These are phyloP conservation scores for Clavariopsis aquatica DNA, from an alignment of 495 filamentous ascomycete species.

Conservation along the genomic window DNA sequence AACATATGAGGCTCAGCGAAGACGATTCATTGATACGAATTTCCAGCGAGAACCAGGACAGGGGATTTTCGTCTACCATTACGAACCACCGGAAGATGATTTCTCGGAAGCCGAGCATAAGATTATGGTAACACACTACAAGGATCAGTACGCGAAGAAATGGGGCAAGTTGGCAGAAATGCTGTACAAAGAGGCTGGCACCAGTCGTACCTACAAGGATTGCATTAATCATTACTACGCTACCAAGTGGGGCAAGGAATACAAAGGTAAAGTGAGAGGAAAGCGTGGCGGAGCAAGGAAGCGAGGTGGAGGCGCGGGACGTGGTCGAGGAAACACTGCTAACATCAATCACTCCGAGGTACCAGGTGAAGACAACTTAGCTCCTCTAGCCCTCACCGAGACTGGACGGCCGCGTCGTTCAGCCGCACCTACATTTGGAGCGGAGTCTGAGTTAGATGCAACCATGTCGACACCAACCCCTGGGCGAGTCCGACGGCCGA, in stretches of 20 bases:
- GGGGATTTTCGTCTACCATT: slow-evolving; percentile 70
- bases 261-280: slow-evolving; percentile 76
- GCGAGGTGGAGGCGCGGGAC: slow-evolving; percentile 50
- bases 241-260: slow-evolving; percentile 81
- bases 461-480: slow-evolving; percentile 48
- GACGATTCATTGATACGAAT: slow-evolving; percentile 68
- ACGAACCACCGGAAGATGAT: slow-evolving; percentile 74
- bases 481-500: slow-evolving; percentile 28
- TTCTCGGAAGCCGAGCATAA: slow-evolving; percentile 79
- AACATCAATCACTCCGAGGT: slow-evolving; percentile 51
- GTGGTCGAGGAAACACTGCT: slow-evolving; percentile 57
- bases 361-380: slow-evolving; percentile 29
- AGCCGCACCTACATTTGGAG: slow-evolving; percentile 71
- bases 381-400: slow-evolving; percentile 56
- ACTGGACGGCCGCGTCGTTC: slow-evolving; percentile 68
- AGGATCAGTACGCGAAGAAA: slow-evolving; percentile 71
- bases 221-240: slow-evolving; percentile 96
- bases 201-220: slow-evolving; percentile 71
- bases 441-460: slow-evolving; percentile 46
- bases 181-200: slow-evolving; percentile 49
- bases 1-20: slow-evolving; percentile 36
- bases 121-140: slow-evolving; percentile 75
- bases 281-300: slow-evolving; percentile 62
- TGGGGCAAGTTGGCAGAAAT: slow-evolving; percentile 85
- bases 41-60: slow-evolving; percentile 66